Conservation (phyloP, 1,139 yeast species). For the Scheffersomyces titani region DNA sequence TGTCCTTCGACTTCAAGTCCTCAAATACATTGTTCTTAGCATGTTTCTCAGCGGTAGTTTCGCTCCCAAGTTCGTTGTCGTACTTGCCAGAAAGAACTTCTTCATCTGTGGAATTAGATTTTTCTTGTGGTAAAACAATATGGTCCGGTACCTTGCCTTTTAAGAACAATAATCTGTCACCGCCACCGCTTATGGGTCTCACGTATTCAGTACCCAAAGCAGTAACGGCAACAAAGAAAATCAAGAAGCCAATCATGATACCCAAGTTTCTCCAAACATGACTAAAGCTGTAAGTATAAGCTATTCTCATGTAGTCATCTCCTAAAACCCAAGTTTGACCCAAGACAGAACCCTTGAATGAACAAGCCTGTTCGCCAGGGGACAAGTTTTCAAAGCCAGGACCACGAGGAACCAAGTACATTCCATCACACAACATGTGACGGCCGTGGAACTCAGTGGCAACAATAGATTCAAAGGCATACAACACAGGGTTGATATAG, state of each 20-base stretch:
- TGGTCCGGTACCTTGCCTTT: conserved; percentile 51
- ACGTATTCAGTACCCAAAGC: conserved; percentile 52
- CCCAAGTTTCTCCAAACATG: conserved; percentile 74
- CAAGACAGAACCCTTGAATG: conserved; percentile 30
- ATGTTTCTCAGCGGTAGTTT: neutral
- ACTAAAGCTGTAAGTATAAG: conserved; percentile 38
- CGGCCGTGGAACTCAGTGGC: conserved; percentile 58
- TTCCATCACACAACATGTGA: conserved; percentile 49
- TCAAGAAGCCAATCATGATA: conserved; percentile 55
- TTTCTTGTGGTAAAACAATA: conserved; percentile 21
- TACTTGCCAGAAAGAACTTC: conserved; percentile 5
- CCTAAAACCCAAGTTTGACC: conserved; percentile 51
- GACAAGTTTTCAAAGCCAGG: conserved; percentile 44
- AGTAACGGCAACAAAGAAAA: conserved; percentile 47
- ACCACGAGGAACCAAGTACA: conserved; percentile 51
- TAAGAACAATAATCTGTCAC: conserved; percentile 58
- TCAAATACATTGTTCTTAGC: conserved; percentile 12
- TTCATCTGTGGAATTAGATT: conserved; percentile 13
- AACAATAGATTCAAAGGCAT: conserved; percentile 58
- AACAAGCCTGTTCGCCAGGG: conserved; percentile 48
- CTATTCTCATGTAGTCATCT: conserved; percentile 44
- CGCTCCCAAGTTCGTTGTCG: neutral
- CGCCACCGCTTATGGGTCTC: conserved; percentile 55
- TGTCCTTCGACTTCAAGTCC: conserved; percentile 27
- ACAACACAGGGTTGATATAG: conserved; percentile 56